A percentile compares a stretch with the other conserved stretches of the same genome.
Conservation (phyloP, 1,284 basidiomycete genomes). For the Microbotryum scabiosae region DNA sequence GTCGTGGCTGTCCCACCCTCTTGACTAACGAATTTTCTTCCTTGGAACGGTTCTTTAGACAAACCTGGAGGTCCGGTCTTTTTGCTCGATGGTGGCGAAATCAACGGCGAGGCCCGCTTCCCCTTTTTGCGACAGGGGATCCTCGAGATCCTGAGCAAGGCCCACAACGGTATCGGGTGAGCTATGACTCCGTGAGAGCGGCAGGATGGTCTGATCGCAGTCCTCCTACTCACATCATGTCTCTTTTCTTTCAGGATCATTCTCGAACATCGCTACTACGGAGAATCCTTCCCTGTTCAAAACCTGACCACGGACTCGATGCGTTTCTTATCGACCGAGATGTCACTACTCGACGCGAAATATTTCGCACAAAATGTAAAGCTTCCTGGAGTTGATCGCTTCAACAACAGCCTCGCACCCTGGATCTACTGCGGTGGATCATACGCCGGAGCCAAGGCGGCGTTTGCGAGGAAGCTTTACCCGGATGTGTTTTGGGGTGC, state of each 20-base stretch:
- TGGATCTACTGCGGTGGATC: slow-evolving; percentile 88
- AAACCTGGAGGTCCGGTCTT: slow-evolving; percentile 50
- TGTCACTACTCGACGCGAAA: slow-evolving; percentile 84
- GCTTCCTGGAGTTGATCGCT: slow-evolving; percentile 60
- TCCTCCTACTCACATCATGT: neutral
- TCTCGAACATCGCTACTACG: slow-evolving; percentile 83
- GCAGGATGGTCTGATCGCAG: neutral
- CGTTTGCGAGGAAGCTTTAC: slow-evolving; percentile 80
- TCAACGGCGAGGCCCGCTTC: slow-evolving; percentile 33
- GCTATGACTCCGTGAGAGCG: neutral
- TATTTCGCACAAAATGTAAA: slow-evolving; percentile 77
- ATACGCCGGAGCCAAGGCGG: slow-evolving; percentile 87
- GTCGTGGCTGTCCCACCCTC: neutral
- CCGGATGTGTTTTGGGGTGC: slow-evolving; percentile 83
- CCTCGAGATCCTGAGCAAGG: slow-evolving; percentile 69
- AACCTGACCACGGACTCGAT: slow-evolving; percentile 57
- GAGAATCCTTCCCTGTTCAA: slow-evolving; percentile 66
- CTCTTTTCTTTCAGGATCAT: slow-evolving; percentile 49
- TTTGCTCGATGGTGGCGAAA: slow-evolving; percentile 41
- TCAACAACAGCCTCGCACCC: slow-evolving; percentile 54
- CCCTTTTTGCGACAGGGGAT: slow-evolving; percentile 52
- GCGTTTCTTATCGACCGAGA: slow-evolving; percentile 76
- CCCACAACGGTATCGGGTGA: slow-evolving; percentile 66
- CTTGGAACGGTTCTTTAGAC: slow-evolving; percentile 77
- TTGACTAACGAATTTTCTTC: slow-evolving; percentile 33